Percentiles rank a stretch among this genome's conserved stretches.
phyloP scores from a whole-genome alignment of 192 early-diverging fungal genomes.

The Jimgerdemannia lactiflua region DNA sequence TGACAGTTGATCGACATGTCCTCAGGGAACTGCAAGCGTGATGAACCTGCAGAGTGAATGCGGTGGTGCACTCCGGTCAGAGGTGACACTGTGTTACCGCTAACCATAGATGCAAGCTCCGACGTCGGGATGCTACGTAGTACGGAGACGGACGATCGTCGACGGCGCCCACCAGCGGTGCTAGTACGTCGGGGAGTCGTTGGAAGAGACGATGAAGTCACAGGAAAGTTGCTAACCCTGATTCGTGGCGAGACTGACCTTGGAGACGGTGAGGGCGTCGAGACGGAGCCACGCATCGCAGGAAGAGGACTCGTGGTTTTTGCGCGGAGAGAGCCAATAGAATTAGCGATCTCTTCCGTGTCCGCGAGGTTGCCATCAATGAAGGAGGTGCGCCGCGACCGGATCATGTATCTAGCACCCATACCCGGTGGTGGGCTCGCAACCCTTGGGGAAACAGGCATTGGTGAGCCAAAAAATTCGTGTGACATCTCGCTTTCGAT shows the following conservation, averaged over 20 bases:
- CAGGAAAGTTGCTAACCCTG: background rate
- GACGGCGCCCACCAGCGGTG: conserved; percentile 6
- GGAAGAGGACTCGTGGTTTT: background rate
- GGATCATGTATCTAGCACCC: background rate
- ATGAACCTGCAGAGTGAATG: too few relatives aligned
- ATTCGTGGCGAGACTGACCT: background rate
- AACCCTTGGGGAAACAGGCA: background rate
- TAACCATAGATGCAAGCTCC: conserved; percentile 33
- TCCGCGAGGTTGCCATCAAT: background rate
- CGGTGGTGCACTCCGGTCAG: too few relatives aligned
- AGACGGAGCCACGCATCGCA: background rate
- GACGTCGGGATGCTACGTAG: conserved; percentile 32
- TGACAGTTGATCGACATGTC: too few relatives aligned
- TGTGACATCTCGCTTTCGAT: background rate
- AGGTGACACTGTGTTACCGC: conserved; percentile 9
- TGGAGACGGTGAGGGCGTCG: background rate
- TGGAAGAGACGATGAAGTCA: background rate
- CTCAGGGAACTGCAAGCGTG: too few relatives aligned
- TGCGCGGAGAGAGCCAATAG: background rate
- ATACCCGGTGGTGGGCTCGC: background rate
- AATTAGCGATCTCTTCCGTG: background rate
- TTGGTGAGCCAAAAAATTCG: background rate
- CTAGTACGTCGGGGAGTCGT: background rate
- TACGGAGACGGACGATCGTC: conserved; percentile 34
- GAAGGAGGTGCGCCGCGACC: background rate